Conservation (phyloP, 352 stramenopile genomes). For the Globisporangium camurandrum region DNA sequence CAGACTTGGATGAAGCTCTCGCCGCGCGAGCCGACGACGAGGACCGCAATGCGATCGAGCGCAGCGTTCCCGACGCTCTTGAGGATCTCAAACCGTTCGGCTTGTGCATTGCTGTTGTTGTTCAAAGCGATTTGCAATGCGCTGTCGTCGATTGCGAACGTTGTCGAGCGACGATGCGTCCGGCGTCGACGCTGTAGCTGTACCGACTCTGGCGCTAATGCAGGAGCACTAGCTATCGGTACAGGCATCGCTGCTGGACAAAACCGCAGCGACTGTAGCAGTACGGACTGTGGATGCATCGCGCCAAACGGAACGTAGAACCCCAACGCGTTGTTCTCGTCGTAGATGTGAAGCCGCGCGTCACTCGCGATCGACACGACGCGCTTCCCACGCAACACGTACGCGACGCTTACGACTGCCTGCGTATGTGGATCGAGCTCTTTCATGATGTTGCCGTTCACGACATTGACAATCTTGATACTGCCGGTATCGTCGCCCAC, state of each 20-base stretch:
- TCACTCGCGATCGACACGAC: constrained; percentile 57
- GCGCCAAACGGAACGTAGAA: constrained; percentile 67
- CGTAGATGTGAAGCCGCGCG: constrained; percentile 52
- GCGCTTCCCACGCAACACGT: constrained; percentile 51
- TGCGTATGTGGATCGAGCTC: constrained; percentile 45
- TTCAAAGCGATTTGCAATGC: neutral
- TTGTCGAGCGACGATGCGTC: neutral
- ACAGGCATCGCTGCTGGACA: constrained; percentile 17
- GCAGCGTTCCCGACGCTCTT: constrained; percentile 43
- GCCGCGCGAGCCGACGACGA: constrained; percentile 23
- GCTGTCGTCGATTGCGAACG: neutral
- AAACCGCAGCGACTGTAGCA: constrained; percentile 50
- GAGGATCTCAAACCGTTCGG: constrained; percentile 34
- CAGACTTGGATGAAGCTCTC: constrained; percentile 71
- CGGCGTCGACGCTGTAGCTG: neutral
- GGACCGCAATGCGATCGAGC: constrained; percentile 38
- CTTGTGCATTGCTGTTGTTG: neutral
- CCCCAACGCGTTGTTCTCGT: constrained; percentile 61
- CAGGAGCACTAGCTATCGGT: neutral
- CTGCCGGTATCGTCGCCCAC: constrained; percentile 60
- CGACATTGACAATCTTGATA: constrained; percentile 61
- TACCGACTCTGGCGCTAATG: neutral
- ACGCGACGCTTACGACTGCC: constrained; percentile 43
- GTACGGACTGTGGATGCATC: constrained; percentile 39
- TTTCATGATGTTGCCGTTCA: constrained; percentile 84